Percentiles rank a stretch among this genome's conserved stretches.
Evolutionary conservation across 2,329 filamentous ascomycete species (phyloP).

Genomic region (Stagonosporopsis chrysanthemi): DNA sequence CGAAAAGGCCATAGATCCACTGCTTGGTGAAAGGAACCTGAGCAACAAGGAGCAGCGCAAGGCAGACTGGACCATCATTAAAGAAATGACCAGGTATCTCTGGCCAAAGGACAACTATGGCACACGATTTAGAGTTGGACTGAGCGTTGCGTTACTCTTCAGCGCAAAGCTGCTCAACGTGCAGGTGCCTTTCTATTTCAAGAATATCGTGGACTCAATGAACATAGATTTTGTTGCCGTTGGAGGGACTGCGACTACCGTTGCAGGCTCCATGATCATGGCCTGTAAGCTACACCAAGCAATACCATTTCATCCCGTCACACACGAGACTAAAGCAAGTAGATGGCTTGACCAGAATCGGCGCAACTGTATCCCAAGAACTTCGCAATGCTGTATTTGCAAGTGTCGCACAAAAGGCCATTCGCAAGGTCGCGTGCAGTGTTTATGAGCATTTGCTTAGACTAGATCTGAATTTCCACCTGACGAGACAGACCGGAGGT

Average conservation of each 20-base stretch:
- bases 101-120: constrained; percentile 91
- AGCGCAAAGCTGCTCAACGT: constrained; percentile 94
- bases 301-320: constrained; percentile 8
- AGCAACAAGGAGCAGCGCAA: constrained; percentile 88
- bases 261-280: constrained; percentile 91
- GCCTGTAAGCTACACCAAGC: constrained; percentile 65
- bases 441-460: constrained; percentile 90
- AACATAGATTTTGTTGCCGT: constrained; percentile 89
- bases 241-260: constrained; percentile 87
- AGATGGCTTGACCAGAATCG: constrained; percentile 86
- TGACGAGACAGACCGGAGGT: constrained; percentile 92
- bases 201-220: constrained; percentile 96
- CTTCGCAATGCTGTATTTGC: constrained; percentile 95
- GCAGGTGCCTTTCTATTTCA: constrained; percentile 99
- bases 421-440: constrained; percentile 86
- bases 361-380: constrained; percentile 90
- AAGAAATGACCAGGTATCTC: constrained; percentile 93
- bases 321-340: constrained; percentile 28
- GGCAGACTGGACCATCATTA: constrained; percentile 98
- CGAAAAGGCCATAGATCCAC: constrained; percentile 43
- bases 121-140: constrained; percentile 82
- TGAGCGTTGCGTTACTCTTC: constrained; percentile 83
- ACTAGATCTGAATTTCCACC: constrained; percentile 91
- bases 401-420: constrained; percentile 95
- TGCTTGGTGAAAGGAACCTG: constrained; percentile 70